These are phyloP conservation scores for Cicer pinnatifidum DNA, from an alignment of 306 rosid genomes.

Conservation along the genomic window DNA sequence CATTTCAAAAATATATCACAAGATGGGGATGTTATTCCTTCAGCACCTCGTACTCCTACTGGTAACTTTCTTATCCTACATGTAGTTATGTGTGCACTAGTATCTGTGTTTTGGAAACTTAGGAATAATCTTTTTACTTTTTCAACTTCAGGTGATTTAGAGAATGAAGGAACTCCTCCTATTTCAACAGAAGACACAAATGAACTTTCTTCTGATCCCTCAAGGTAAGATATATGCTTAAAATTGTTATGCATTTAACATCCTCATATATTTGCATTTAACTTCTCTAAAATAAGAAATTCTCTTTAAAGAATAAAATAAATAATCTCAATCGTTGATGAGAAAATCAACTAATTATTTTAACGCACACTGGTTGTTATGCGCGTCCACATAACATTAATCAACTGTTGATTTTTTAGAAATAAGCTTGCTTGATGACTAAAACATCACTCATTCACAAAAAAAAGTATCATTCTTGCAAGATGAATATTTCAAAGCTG, in stretches of 20 bases:
- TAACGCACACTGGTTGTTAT: not conserved
- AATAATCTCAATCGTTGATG: not conserved
- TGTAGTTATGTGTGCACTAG: not conserved
- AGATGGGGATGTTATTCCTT: slow-evolving; percentile 67
- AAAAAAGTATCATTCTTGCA: slow-evolving; percentile 1
- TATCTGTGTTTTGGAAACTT: not conserved
- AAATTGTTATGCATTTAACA: not conserved
- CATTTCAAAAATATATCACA: slow-evolving; percentile 75
- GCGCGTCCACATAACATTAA: not conserved
- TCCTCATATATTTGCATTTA: no score
- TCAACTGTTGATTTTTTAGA: not conserved
- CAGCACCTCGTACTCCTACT: slow-evolving; percentile 52
- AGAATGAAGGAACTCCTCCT: slow-evolving; percentile 55
- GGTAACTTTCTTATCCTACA: slow-evolving; percentile 51
- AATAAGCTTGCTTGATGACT: not conserved
- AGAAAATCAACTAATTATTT: not conserved
- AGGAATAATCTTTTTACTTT: slow-evolving; percentile 12
- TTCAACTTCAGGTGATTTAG: slow-evolving; percentile 53
- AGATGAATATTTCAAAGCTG: not conserved
- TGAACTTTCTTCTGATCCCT: slow-evolving; percentile 68
- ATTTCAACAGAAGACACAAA: slow-evolving; percentile 61
- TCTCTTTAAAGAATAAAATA: not conserved
- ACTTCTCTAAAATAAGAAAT: no score
- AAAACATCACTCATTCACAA: not conserved
- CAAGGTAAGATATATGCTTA: slow-evolving; percentile 60